Base-by-base conservation (phyloP, 805 yeast genomes). In the Metschnikowia matae region DNA sequence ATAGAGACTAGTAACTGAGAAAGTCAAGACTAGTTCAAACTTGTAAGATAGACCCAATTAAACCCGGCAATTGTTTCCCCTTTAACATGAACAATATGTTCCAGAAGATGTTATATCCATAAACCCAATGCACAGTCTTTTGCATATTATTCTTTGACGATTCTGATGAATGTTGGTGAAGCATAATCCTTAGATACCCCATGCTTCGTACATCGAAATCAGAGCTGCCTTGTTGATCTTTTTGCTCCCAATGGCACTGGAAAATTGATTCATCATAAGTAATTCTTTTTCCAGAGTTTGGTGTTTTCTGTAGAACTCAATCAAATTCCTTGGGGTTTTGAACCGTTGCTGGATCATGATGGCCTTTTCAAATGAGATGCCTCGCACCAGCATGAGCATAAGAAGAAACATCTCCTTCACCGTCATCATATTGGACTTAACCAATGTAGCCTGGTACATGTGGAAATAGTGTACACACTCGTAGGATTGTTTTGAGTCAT, bases 341-440 rank as follows among this genome's bases (percentile, higher is more conserved):
- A 75, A 94, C 39, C 75, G 63, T 17, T 72, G 71, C 66, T 91
- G 97, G 8, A 94, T 82, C 6, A 81, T 81, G 8, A 82, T 62
- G 0, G 99, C 99, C 62, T 87, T 89, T 54, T 92, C 97, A 31
- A 88, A 68, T 0, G 96, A 82, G 1, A 94, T 74, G 0, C 98
- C 99, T 53, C 80, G 78, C 2, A 87, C 77, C 2, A 90, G 80
- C 85, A 90, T 81, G 20, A 94, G 75, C 84, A 89, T 82, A 41
- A 80, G 73, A 1, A 89, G 69, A 58, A 83, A 92, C 59, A 89
- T 69, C 54, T 92, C 97, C 42, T 81, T 82, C 0, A 89, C 81
- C 0, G 96, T 87, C 60, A 79, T 72, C 72, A 84, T 70, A 23
- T 80, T 80, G 2, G 86, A 75, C 62, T 94, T 94, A 3, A 85